phyloP scores from a whole-genome alignment of 257 asterid species.

The Solanum lignicaule region DNA sequence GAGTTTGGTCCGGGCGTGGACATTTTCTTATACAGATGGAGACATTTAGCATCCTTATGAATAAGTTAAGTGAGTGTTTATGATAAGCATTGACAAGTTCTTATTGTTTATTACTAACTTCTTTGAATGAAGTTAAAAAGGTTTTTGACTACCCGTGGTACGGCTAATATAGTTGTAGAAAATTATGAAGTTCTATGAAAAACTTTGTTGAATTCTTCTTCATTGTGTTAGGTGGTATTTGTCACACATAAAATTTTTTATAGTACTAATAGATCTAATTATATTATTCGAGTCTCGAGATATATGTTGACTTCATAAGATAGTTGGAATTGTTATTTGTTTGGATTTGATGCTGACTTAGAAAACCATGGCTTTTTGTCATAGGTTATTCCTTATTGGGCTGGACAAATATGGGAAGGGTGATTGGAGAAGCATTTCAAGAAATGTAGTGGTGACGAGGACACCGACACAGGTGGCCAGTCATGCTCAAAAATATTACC shows the following conservation, averaged over 20 bases:
- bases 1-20: neutral
- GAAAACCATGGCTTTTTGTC: neutral
- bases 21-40: neutral
- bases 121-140: neutral
- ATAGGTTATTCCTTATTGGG: constrained; percentile 61
- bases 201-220: neutral
- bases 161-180: neutral
- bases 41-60: neutral
- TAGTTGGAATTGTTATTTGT: neutral
- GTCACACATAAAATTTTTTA: neutral
- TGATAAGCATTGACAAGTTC: neutral
- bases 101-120: neutral
- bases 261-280: neutral
- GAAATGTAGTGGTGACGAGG: constrained; percentile 78
- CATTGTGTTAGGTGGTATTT: neutral
- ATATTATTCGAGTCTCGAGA: neutral
- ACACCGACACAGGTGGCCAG: constrained; percentile 96
- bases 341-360: neutral
- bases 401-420: constrained; percentile 72
- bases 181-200: neutral
- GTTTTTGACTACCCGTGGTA: neutral
- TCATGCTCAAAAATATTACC: constrained; percentile 83
- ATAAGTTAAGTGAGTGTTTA: neutral
- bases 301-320: neutral
- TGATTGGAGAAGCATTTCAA: constrained; percentile 95